A percentile compares a stretch with the other conserved stretches of the same genome.
Evolutionary conservation across 345 rosid genomes (phyloP).

Genomic region (Heritiera littoralis): DNA sequence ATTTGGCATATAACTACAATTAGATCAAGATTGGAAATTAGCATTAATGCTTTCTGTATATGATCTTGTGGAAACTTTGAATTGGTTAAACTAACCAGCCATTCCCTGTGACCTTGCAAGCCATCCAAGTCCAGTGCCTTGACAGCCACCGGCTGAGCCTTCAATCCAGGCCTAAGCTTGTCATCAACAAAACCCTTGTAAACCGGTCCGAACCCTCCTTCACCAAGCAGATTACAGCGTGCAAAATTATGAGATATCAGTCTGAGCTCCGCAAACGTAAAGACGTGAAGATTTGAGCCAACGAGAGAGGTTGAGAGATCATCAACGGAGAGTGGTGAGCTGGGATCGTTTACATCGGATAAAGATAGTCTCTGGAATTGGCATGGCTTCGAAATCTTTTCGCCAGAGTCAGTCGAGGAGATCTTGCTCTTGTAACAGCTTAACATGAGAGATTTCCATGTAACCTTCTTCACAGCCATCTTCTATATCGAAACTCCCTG

Average conservation of each 20-base stretch:
- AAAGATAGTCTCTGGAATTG: conserved; percentile 53
- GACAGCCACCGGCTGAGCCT: conserved; percentile 74
- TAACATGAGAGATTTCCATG: conserved; percentile 16
- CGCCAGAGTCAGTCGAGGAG: not conserved
- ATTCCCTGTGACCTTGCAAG: conserved; percentile 76
- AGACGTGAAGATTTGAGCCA: conserved; percentile 56
- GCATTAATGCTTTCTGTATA: not conserved
- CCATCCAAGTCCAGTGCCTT: conserved; percentile 72
- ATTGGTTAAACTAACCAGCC: conserved; percentile 55
- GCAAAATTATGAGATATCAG: conserved; percentile 51
- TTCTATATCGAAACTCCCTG: not conserved
- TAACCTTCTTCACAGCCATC: conserved; percentile 10
- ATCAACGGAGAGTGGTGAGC: conserved; percentile 53
- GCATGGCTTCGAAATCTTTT: conserved; percentile 34
- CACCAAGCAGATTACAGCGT: conserved; percentile 59
- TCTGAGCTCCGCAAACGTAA: conserved; percentile 55
- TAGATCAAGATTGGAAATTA: not conserved
- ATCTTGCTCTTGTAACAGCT: conserved; percentile 14
- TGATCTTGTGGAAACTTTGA: not conserved
- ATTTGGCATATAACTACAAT: not conserved
- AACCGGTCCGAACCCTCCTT: conserved; percentile 85
- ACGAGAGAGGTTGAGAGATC: conserved; percentile 58
- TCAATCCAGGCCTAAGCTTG: conserved; percentile 53
- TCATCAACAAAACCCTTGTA: conserved; percentile 70
- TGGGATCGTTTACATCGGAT: conserved; percentile 56